These are phyloP conservation scores for Carex sylvatica DNA, from an alignment of 202 grass and related monocot genomes.

Conservation along the genomic window DNA sequence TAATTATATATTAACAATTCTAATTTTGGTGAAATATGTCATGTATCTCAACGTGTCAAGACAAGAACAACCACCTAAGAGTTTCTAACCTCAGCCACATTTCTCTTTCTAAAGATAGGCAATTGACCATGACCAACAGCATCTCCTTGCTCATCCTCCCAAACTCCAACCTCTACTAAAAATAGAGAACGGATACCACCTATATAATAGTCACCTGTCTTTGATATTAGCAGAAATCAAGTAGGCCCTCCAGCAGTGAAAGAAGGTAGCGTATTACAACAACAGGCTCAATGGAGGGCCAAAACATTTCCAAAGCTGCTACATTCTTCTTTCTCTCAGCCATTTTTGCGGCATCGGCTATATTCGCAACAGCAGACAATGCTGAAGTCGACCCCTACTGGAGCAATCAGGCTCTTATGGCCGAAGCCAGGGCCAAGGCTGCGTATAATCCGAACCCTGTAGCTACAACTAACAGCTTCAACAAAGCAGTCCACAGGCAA, in stretches of 20 bases:
- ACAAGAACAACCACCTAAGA: not conserved
- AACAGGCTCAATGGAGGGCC: constrained; percentile 26
- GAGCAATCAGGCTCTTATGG: constrained; percentile 33
- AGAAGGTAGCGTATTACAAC: not conserved
- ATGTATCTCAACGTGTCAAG: not conserved
- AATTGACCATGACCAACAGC: not conserved
- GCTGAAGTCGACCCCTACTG: constrained; percentile 46
- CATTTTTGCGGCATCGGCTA: constrained; percentile 37
- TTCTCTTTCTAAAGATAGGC: constrained; percentile 10
- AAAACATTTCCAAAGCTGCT: constrained; percentile 1
- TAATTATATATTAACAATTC: not conserved
- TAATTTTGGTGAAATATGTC: constrained; percentile 19
- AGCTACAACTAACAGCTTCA: constrained; percentile 45
- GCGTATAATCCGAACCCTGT: constrained; percentile 48
- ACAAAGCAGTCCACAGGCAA: constrained; percentile 48
- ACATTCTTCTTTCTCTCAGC: constrained; percentile 43
- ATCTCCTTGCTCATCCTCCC: too few species aligned
- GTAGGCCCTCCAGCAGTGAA: constrained; percentile 7
- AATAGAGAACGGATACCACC: not conserved
- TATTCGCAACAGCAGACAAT: constrained; percentile 29
- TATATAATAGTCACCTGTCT: not conserved
- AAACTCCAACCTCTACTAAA: too few species aligned
- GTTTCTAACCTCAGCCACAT: constrained; percentile 11
- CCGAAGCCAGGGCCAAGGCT: not conserved
- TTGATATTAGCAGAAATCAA: not conserved